These are phyloP conservation scores for Spiromastix sp. DNA, from an alignment of 2,329 filamentous ascomycete genomes.

Conservation along the genomic window DNA sequence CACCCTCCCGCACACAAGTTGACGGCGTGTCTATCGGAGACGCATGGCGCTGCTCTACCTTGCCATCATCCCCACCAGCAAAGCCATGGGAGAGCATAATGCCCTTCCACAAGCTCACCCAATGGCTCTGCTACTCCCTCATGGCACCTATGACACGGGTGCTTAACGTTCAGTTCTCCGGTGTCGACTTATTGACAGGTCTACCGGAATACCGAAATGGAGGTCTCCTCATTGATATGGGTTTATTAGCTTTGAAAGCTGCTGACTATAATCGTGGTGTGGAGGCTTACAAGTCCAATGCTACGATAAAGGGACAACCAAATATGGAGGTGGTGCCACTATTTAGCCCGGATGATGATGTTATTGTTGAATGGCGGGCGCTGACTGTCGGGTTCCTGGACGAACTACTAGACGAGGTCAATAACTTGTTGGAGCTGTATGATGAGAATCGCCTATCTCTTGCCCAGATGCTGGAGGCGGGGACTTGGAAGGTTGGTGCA, in stretches of 20 bases:
- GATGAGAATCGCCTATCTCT: constrained; percentile 63
- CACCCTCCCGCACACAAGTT: constrained; percentile 71
- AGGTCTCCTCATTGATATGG: constrained; percentile 75
- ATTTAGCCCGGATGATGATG: constrained; percentile 63
- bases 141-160: constrained; percentile 84
- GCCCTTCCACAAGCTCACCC: constrained; percentile 87
- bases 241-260: constrained; percentile 65
- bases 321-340: constrained; percentile 63
- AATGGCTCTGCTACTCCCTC: constrained; percentile 89
- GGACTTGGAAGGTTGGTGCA: constrained; percentile 82
- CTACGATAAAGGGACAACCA: constrained; percentile 60
- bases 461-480: constrained; percentile 86
- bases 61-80: constrained; percentile 58
- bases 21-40: constrained; percentile 83
- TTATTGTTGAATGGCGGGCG: constrained; percentile 70
- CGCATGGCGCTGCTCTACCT: constrained; percentile 80
- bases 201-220: constrained; percentile 90
- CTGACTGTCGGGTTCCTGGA: constrained; percentile 66
- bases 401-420: constrained; percentile 59
- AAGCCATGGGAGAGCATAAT: constrained; percentile 71
- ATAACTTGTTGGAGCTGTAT: constrained; percentile 54
- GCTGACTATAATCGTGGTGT: constrained; percentile 62
- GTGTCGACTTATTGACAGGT: constrained; percentile 72
- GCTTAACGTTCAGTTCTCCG: constrained; percentile 69
- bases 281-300: constrained; percentile 58